Evolutionary conservation across 1,284 basidiomycete species (phyloP).

Genomic region (Sphagnurus paluster): DNA sequence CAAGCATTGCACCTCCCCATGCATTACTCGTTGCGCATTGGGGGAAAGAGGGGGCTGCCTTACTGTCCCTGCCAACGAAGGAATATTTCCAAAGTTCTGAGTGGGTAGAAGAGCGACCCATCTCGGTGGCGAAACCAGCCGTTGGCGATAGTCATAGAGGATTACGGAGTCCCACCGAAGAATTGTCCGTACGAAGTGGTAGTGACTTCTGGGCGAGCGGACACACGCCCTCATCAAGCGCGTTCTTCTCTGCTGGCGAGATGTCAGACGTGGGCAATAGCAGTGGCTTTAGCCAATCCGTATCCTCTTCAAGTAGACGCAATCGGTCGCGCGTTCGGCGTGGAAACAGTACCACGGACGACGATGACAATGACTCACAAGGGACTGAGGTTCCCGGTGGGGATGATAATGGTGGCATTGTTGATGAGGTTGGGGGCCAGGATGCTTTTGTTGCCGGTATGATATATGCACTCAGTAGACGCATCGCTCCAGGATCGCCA

Average conservation of each 20-base stretch:
- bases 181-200: slow-evolving; percentile 65
- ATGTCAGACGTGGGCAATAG: slow-evolving; percentile 32
- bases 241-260: slow-evolving; percentile 47
- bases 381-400: slow-evolving; percentile 49
- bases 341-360: slow-evolving; percentile 23
- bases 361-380: slow-evolving; percentile 56
- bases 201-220: slow-evolving; percentile 75
- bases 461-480: slow-evolving; percentile 71
- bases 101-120: slow-evolving; percentile 56
- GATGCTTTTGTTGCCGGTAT: slow-evolving; percentile 81
- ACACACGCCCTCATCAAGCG: slow-evolving; percentile 54
- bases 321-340: slow-evolving; percentile 26
- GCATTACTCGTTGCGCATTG: slow-evolving; percentile 78
- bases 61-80: slow-evolving; percentile 75
- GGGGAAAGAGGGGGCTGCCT: slow-evolving; percentile 73
- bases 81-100: slow-evolving; percentile 83
- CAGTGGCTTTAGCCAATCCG: slow-evolving; percentile 21
- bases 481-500: slow-evolving; percentile 65
- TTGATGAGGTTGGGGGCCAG: slow-evolving; percentile 74
- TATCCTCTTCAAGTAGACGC: slow-evolving; percentile 21
- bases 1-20: slow-evolving; percentile 63
- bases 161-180: slow-evolving; percentile 30
- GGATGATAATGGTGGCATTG: slow-evolving; percentile 36
- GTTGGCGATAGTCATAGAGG: slow-evolving; percentile 20
- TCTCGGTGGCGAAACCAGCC: slow-evolving; percentile 17